Conservation (phyloP, 2,329 filamentous ascomycete genomes). For the Pseudogymnoascus destructans region DNA sequence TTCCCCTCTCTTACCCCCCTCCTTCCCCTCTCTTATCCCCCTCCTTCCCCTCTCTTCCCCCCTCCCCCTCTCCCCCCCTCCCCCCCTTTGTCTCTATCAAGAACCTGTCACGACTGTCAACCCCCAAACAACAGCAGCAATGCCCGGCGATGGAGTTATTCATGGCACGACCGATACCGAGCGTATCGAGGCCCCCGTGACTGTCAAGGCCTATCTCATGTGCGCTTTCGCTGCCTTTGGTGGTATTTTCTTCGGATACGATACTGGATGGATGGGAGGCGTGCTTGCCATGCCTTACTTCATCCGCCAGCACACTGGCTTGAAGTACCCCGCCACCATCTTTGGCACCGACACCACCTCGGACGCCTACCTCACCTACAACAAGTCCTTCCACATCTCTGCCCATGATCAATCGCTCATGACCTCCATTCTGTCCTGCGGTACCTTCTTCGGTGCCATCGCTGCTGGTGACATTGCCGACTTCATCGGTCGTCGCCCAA, state of each 20-base stretch:
- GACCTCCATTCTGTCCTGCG: constrained; percentile 63
- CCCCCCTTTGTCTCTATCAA: background rate
- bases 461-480: constrained; percentile 66
- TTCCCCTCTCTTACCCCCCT: background rate
- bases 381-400: constrained; percentile 27
- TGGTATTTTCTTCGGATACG: constrained; percentile 47
- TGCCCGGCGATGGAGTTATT: background rate
- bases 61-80: no score
- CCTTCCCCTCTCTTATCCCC: no score
- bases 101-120: background rate
- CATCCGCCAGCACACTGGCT: constrained; percentile 19
- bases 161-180: constrained; percentile 35
- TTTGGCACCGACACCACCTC: constrained; percentile 14
- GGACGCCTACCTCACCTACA: constrained; percentile 12
- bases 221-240: constrained; percentile 59
- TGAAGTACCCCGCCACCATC: constrained; percentile 18
- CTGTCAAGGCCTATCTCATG: constrained; percentile 53
- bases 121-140: constrained; percentile 1
- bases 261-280: constrained; percentile 62
- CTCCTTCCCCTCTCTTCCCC: background rate
- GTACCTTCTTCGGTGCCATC: constrained; percentile 65
- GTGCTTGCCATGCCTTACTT: constrained; percentile 38
- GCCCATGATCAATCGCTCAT: constrained; percentile 46
- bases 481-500: constrained; percentile 56
- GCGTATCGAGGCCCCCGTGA: constrained; percentile 53